Evolutionary conservation across 345 rosid genomes (phyloP).

Genomic region (Abelmoschus esculentus): DNA sequence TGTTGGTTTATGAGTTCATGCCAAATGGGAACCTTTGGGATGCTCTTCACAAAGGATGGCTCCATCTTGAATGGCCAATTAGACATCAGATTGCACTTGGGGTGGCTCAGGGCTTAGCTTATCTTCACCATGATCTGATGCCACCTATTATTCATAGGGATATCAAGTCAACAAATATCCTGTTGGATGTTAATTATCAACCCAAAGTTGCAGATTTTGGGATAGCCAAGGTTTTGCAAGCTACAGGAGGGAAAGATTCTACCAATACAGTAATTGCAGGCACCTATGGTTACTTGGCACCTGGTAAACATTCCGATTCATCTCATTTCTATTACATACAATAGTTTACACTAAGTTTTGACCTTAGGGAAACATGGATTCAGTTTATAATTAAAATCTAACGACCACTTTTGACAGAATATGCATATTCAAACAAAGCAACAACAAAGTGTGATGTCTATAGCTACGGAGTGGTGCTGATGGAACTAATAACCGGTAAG

Average conservation of each 20-base stretch:
- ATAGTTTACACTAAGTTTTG: not conserved
- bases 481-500: conserved; percentile 88
- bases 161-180: conserved; percentile 80
- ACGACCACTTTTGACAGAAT: conserved; percentile 41
- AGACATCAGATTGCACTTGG: conserved; percentile 89
- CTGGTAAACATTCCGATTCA: conserved; percentile 38
- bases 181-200: conserved; percentile 62
- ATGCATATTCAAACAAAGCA: conserved; percentile 75
- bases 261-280: conserved; percentile 81
- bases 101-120: conserved; percentile 85
- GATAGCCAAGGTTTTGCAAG: conserved; percentile 86
- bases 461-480: conserved; percentile 82
- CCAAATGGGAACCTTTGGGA: conserved; percentile 87
- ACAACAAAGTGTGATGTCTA: conserved; percentile 90
- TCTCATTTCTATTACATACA: not conserved
- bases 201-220: conserved; percentile 95
- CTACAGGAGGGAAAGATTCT: conserved; percentile 76
- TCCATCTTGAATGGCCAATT: conserved; percentile 65
- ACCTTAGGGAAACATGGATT: no score
- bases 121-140: conserved; percentile 80
- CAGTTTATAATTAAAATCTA: no score
- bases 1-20: conserved; percentile 89
- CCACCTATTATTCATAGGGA: conserved; percentile 83
- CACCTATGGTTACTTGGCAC: conserved; percentile 86
- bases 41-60: conserved; percentile 63